Conservation (phyloP, 805 yeast genomes). For the Lipomyces japonicus region DNA sequence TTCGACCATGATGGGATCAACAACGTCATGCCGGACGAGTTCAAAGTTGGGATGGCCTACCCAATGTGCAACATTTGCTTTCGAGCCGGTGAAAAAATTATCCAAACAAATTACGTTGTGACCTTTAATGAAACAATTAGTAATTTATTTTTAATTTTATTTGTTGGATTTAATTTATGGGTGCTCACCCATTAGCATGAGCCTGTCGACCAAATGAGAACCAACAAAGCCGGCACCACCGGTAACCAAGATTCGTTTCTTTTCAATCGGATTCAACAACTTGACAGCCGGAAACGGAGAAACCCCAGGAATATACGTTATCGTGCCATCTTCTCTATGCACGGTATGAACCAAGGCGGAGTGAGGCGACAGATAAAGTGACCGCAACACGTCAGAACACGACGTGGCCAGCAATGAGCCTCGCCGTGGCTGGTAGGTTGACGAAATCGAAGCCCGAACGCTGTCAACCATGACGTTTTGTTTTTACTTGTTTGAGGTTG, state of each 20-base stretch:
- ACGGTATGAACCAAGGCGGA: slow-evolving; percentile 22
- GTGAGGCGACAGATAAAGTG: slow-evolving; percentile 22
- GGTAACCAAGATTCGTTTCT: slow-evolving; percentile 31
- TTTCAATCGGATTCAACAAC: slow-evolving; percentile 31
- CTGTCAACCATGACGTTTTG: slow-evolving; percentile 20
- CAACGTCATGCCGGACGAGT: slow-evolving; percentile 33
- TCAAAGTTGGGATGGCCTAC: slow-evolving; percentile 34
- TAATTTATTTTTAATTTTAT: no score
- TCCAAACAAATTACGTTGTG: slow-evolving; percentile 33
- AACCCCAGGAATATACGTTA: slow-evolving; percentile 21
- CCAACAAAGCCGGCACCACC: slow-evolving; percentile 36
- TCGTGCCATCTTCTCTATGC: slow-evolving; percentile 16
- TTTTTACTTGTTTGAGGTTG: no score
- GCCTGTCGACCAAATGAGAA: slow-evolving; percentile 33
- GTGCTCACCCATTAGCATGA: slow-evolving; percentile 31
- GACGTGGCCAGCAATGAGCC: slow-evolving; percentile 4
- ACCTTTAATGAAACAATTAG: slow-evolving; percentile 4
- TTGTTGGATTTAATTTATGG: slow-evolving; percentile 7
- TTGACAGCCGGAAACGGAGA: slow-evolving; percentile 30
- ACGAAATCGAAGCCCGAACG: slow-evolving; percentile 18
- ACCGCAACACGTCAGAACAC: slow-evolving; percentile 8
- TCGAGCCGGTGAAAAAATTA: slow-evolving; percentile 33
- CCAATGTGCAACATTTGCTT: slow-evolving; percentile 33
- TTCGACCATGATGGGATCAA: slow-evolving; percentile 33
- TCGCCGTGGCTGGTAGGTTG: background rate